Base-by-base conservation (phyloP, 352 stramenopile species). In the Plasmopara muralis region DNA sequence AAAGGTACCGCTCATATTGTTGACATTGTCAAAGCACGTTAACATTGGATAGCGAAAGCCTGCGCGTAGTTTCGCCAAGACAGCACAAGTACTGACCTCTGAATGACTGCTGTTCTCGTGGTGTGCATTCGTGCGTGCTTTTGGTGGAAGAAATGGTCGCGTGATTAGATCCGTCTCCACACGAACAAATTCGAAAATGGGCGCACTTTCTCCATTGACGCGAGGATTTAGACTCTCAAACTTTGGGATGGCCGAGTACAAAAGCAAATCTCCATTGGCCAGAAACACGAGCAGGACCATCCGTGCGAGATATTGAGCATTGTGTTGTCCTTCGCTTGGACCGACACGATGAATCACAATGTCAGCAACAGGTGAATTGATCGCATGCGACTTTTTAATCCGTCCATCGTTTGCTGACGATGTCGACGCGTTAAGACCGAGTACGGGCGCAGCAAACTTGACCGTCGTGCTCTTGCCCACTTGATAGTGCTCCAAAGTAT, bases 31-130 rank as follows among this genome's bases (percentile, higher is more conserved):
- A 40, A 92, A 94, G 14, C 66, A 64, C 0, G 81, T 90, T 1
- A 94, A 60, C 83, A 94, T 94, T 15, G 83, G 81, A 56, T 94
- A 94, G 14, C 83, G 79, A 49, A 94, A 94, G 0, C 76, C 79
- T 41, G 74, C 76, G 13, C 78, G 74, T 8, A 93, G 74, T 39
- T 89, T 90, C 5, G 75, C 70, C 6, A 89, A 50, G 8, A 91
- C 68, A 6, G 81, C 77, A 4, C 62, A 79, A 5, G 81, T 87
- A 49, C 83, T 91, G 6, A 72, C 70, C 40, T 88, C 77, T 0
- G 66, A 60, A 13, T 74, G 83, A 37, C 62, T 77, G 9, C 62
- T 62, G 39, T 55, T 66, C 20, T 84, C 70, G 28, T 80, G 79
- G 49, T 87, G 73, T 15, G 61, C 55, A 25, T 55, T 67, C 3